Conservation (phyloP, 345 rosid species). For the Rubroshorea leprosula region DNA sequence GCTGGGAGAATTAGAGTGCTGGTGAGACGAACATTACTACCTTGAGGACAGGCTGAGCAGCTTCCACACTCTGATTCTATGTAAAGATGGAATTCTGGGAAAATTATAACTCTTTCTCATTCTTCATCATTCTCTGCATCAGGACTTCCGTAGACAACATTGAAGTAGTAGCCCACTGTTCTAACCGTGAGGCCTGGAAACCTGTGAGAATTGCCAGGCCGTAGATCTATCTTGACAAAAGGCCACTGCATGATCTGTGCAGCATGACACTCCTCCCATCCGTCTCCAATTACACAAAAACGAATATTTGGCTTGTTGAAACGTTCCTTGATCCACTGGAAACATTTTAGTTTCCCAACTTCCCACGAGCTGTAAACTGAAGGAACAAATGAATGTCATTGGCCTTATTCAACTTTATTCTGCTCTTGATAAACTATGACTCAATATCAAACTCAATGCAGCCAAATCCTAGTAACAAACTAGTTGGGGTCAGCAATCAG, state of each 20-base stretch:
- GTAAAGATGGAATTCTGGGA: slow-evolving; percentile 12
- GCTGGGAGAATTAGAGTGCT: no score
- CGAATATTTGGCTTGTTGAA: slow-evolving; percentile 37
- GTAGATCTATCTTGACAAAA: slow-evolving; percentile 63
- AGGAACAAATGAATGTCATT: not conserved
- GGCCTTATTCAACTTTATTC: not conserved
- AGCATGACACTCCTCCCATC: slow-evolving; percentile 89
- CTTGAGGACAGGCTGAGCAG: no score
- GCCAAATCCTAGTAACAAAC: no score
- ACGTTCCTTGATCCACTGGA: slow-evolving; percentile 64
- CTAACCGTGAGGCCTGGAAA: slow-evolving; percentile 75
- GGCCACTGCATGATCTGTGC: slow-evolving; percentile 89
- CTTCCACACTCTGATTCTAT: slow-evolving; percentile 8
- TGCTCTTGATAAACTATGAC: not conserved
- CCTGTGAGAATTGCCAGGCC: slow-evolving; percentile 54
- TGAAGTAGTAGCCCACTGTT: slow-evolving; percentile 62
- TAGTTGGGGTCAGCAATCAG: no score
- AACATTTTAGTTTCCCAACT: slow-evolving; percentile 69
- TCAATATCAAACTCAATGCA: no score
- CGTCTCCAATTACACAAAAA: slow-evolving; percentile 80
- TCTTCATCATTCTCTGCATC: slow-evolving; percentile 26
- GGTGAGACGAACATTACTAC: no score
- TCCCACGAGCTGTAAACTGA: slow-evolving; percentile 89
- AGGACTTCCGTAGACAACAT: slow-evolving; percentile 49
- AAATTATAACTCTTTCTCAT: not conserved